Evolutionary conservation across 805 yeast species (phyloP).

Genomic region (Candida michaelii): DNA sequence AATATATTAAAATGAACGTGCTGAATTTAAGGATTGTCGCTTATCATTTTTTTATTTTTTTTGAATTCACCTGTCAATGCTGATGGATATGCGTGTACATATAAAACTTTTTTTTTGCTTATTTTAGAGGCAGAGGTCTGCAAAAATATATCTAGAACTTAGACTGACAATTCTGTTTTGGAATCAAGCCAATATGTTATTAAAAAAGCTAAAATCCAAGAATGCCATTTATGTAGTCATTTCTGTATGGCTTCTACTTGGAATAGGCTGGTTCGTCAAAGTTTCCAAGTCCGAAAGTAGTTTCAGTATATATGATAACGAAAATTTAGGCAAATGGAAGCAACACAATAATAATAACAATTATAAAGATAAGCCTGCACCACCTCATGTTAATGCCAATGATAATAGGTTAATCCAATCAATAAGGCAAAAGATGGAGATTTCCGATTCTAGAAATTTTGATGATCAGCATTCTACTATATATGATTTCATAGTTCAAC

Average conservation of each 20-base stretch:
- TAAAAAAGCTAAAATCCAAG: background rate
- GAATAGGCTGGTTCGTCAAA: background rate
- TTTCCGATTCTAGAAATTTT: slow-evolving; percentile 20
- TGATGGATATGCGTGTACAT: too few species aligned
- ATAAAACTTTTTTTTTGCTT: too few species aligned
- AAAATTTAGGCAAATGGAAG: background rate
- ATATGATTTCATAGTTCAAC: slow-evolving; percentile 13
- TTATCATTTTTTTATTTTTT: too few species aligned
- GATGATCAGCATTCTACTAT: slow-evolving; percentile 22
- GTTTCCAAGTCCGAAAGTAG: background rate
- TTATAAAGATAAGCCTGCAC: background rate
- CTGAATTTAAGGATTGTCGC: too few species aligned
- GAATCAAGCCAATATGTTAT: background rate
- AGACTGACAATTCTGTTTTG: too few species aligned
- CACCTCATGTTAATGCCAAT: background rate
- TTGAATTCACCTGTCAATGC: too few species aligned
- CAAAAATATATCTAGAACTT: too few species aligned
- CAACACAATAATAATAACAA: background rate
- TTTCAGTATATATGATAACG: background rate
- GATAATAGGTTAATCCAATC: background rate
- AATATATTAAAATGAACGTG: too few species aligned
- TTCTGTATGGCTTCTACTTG: background rate
- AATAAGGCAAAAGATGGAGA: slow-evolving; percentile 11
- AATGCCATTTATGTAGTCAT: background rate
- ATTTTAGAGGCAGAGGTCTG: too few species aligned